Evolutionary conservation across 495 filamentous ascomycete genomes (phyloP).

Genomic region (Aspergillus heteromorphus): DNA sequence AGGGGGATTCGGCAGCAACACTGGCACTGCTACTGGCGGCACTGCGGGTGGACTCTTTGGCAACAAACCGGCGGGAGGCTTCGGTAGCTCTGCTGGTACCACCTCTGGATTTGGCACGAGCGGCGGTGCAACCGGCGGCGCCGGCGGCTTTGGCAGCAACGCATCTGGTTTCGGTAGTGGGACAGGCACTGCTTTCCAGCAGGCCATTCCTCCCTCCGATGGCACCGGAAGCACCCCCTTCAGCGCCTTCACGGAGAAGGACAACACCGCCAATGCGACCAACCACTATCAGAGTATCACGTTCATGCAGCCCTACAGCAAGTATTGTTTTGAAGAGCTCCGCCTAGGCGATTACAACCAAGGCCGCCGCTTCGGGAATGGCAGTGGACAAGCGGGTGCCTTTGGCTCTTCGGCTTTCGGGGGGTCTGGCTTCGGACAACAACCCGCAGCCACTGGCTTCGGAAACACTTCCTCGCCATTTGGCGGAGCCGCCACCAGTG

Average conservation of each 20-base stretch:
- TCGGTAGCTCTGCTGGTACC: slow-evolving; percentile 31
- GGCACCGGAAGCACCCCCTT: slow-evolving; percentile 76
- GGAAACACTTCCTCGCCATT: slow-evolving; percentile 49
- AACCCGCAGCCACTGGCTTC: slow-evolving; percentile 43
- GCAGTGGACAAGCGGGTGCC: slow-evolving; percentile 72
- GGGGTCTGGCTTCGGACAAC: slow-evolving; percentile 35
- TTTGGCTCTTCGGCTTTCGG: slow-evolving; percentile 61
- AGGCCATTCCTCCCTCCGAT: slow-evolving; percentile 39
- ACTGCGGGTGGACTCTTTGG: slow-evolving; percentile 40
- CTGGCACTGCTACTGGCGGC: slow-evolving; percentile 34
- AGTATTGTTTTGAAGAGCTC: slow-evolving; percentile 86
- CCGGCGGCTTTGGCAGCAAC: slow-evolving; percentile 21
- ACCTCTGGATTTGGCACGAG: slow-evolving; percentile 26
- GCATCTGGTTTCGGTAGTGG: slow-evolving; percentile 38
- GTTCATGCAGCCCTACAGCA: slow-evolving; percentile 80
- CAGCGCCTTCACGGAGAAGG: slow-evolving; percentile 74
- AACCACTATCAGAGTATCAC: slow-evolving; percentile 84
- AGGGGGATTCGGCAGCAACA: slow-evolving; percentile 19
- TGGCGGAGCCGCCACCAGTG: slow-evolving; percentile 46
- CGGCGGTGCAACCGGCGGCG: slow-evolving; percentile 17
- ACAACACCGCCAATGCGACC: slow-evolving; percentile 49
- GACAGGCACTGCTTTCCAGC: slow-evolving; percentile 45
- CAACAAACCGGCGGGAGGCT: slow-evolving; percentile 29
- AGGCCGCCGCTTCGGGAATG: slow-evolving; percentile 76
- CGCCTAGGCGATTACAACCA: slow-evolving; percentile 83